Conservation (phyloP, 2,329 filamentous ascomycete species). For the Onygena corvina region DNA sequence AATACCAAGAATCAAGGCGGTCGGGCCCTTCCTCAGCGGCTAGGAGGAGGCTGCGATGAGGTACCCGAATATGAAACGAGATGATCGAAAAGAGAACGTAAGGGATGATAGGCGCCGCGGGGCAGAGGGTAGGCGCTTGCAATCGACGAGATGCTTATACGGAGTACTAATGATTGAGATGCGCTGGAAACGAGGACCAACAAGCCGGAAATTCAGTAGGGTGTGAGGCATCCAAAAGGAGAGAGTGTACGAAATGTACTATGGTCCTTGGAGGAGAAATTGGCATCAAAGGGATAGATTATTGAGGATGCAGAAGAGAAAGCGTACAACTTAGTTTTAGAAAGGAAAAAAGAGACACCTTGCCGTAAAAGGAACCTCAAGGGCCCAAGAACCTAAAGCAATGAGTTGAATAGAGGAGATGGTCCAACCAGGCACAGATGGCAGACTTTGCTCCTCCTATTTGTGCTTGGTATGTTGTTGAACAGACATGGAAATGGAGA, state of each 20-base stretch:
- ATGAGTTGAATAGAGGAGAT: constrained; percentile 1
- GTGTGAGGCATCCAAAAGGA: not conserved
- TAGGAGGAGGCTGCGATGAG: not conserved
- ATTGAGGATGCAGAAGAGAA: not conserved
- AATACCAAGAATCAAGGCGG: not conserved
- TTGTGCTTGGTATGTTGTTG: constrained; percentile 8
- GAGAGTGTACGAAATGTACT: not conserved
- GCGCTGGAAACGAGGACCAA: not conserved
- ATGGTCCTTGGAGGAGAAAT: not conserved
- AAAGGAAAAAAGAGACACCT: not conserved
- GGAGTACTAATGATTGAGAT: constrained; percentile 1
- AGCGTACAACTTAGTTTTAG: not conserved
- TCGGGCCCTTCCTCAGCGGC: not conserved
- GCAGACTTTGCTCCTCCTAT: constrained; percentile 6
- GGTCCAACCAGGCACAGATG: constrained; percentile 6
- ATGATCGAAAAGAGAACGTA: not conserved
- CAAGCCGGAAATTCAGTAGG: not conserved
- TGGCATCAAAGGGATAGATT: not conserved
- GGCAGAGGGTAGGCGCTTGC: constrained; percentile 6
- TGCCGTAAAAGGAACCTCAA: not conserved
- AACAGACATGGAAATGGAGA: constrained; percentile 3
- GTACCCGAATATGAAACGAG: constrained; percentile 4
- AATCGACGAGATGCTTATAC: not conserved
- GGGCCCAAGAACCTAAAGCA: not conserved
- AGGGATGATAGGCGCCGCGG: constrained; percentile 5